Percentiles rank a stretch among this genome's conserved stretches.
Evolutionary conservation across 352 stramenopile genomes (phyloP).

Genomic region (Pythium pectinolyticum): DNA sequence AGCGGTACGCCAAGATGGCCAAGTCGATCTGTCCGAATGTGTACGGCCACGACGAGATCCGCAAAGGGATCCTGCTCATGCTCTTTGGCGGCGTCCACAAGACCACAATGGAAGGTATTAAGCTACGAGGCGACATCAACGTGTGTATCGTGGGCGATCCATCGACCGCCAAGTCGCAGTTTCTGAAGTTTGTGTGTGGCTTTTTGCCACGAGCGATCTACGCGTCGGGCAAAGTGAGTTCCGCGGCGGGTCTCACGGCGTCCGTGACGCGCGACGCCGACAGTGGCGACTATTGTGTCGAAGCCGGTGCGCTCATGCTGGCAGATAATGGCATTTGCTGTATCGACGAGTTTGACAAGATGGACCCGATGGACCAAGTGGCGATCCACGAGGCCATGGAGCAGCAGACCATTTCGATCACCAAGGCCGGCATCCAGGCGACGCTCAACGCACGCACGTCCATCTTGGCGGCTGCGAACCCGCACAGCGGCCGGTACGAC

Average conservation of each 20-base stretch:
- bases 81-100: slow-evolving; percentile 99
- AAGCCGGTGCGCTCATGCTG: slow-evolving; percentile 96
- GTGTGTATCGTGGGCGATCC: slow-evolving; percentile 98
- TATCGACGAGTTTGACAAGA: slow-evolving; percentile 99
- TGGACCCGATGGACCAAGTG: slow-evolving; percentile 97
- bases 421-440: slow-evolving; percentile 99
- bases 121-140: slow-evolving; percentile 98
- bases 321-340: slow-evolving; percentile 98
- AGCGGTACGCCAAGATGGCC: slow-evolving; percentile 93
- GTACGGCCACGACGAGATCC: slow-evolving; percentile 97
- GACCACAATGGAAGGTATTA: slow-evolving; percentile 95
- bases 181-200: slow-evolving; percentile 97
- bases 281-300: slow-evolving; percentile 90
- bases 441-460: slow-evolving; percentile 98
- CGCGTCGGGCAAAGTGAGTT: slow-evolving; percentile 98
- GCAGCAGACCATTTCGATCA: slow-evolving; percentile 99
- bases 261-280: slow-evolving; percentile 94
- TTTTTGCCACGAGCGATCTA: slow-evolving; percentile 97
- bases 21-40: slow-evolving; percentile 95
- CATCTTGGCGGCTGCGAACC: slow-evolving; percentile 99
- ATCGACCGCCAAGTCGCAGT: slow-evolving; percentile 98
- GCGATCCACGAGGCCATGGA: slow-evolving; percentile 99
- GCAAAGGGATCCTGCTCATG: slow-evolving; percentile 95
- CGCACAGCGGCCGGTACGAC: slow-evolving; percentile 94
- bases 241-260: slow-evolving; percentile 97